phyloP scores from a whole-genome alignment of 352 stramenopile genomes.

The Phytophthora idaei region DNA sequence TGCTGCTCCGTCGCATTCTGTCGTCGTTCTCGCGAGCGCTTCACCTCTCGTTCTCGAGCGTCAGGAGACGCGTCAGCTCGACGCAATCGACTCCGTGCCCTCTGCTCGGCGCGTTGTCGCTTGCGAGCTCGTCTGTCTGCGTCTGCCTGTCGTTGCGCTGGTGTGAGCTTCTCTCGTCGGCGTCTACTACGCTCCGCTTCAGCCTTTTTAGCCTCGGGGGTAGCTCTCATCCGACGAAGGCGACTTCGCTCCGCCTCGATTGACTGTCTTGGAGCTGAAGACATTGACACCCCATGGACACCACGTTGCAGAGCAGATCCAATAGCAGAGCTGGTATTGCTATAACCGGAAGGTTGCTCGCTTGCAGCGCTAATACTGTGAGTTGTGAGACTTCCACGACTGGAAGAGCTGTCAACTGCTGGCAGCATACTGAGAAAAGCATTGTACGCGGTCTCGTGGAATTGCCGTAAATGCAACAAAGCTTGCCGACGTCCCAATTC shows the following conservation, averaged over 20 bases:
- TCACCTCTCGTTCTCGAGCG: conserved; percentile 52
- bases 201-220: conserved; percentile 46
- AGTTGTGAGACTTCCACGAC: not conserved
- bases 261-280: conserved; percentile 34
- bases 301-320: not conserved
- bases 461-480: conserved; percentile 66
- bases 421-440: conserved; percentile 56
- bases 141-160: conserved; percentile 66
- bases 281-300: not conserved
- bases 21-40: conserved; percentile 64
- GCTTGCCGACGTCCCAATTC: conserved; percentile 65
- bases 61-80: conserved; percentile 54
- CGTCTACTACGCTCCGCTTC: conserved; percentile 66
- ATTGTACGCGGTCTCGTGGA: conserved; percentile 61
- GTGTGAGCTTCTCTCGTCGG: conserved; percentile 66
- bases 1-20: conserved; percentile 73
- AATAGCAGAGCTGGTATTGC: not conserved
- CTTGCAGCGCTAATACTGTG: not conserved
- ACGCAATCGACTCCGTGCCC: conserved; percentile 50
- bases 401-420: conserved; percentile 19
- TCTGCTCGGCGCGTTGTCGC: conserved; percentile 56
- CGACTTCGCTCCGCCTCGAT: conserved; percentile 68
- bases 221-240: conserved; percentile 51
- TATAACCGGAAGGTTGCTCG: not conserved
- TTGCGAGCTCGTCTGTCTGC: conserved; percentile 68